Conservation (phyloP, 768 basidiomycete genomes). For the Lactarius hengduanensis region DNA sequence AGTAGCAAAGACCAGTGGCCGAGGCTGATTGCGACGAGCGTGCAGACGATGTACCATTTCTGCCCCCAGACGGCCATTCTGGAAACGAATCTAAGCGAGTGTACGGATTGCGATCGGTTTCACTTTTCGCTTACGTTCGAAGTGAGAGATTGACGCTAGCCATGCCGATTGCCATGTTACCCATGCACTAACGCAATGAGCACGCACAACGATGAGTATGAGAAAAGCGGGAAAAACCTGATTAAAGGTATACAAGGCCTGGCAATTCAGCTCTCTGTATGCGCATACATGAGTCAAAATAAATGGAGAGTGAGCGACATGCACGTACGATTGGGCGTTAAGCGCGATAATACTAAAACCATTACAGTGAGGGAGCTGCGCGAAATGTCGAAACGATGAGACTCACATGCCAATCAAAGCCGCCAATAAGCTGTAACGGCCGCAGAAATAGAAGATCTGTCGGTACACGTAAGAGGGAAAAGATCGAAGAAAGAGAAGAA, state of each 20-base stretch:
- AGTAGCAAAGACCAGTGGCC: slow-evolving; percentile 72
- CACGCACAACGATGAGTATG: not conserved
- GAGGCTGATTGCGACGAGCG: slow-evolving; percentile 54
- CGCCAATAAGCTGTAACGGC: slow-evolving; percentile 45
- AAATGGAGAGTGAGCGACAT: not conserved
- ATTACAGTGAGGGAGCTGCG: not conserved
- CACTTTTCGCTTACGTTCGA: slow-evolving; percentile 41
- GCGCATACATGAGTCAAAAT: not conserved
- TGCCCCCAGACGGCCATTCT: slow-evolving; percentile 68
- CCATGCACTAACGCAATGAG: slow-evolving; percentile 39
- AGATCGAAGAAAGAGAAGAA: too few species aligned
- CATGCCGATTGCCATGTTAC: slow-evolving; percentile 44
- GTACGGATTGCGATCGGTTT: slow-evolving; percentile 7
- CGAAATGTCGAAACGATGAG: not conserved
- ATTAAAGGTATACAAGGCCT: slow-evolving; percentile 48
- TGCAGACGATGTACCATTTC: slow-evolving; percentile 49
- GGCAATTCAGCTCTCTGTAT: slow-evolving; percentile 43
- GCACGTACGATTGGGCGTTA: slow-evolving; percentile 38
- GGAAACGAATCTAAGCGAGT: not conserved
- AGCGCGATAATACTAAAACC: slow-evolving; percentile 34
- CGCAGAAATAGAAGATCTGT: slow-evolving; percentile 47
- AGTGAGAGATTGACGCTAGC: slow-evolving; percentile 49
- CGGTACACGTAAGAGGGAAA: not conserved
- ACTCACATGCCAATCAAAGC: slow-evolving; percentile 49
- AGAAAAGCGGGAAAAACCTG: slow-evolving; percentile 35